Evolutionary conservation across 2,329 filamentous ascomycete genomes (phyloP).

Genomic region (Penicillium expansum): DNA sequence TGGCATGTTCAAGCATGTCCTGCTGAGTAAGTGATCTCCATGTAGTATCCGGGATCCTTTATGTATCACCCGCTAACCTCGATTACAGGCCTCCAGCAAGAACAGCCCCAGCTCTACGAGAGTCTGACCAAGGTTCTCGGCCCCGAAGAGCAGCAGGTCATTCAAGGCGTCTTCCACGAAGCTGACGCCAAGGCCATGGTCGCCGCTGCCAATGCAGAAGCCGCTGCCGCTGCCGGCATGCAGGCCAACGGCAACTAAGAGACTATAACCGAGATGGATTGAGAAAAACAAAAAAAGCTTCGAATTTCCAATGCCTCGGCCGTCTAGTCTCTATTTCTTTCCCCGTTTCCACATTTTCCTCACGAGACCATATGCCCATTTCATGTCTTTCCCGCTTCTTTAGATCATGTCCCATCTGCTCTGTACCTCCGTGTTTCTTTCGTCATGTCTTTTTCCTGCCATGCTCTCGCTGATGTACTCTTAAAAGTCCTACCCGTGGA

Average conservation of each 20-base stretch:
- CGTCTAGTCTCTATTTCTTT: constrained; percentile 13
- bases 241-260: constrained; percentile 38
- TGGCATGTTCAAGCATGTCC: constrained; percentile 75
- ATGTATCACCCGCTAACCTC: constrained; percentile 29
- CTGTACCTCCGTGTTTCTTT: constrained; percentile 10
- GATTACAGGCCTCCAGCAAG: constrained; percentile 73
- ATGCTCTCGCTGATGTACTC: constrained; percentile 26
- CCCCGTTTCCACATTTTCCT: constrained; percentile 13
- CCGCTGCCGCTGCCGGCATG: constrained; percentile 35
- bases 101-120: constrained; percentile 85
- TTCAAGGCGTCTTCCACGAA: constrained; percentile 74
- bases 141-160: constrained; percentile 74
- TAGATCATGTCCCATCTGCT: constrained; percentile 28
- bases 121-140: constrained; percentile 75
- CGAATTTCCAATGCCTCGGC: constrained; percentile 3
- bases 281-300: constrained; percentile 5
- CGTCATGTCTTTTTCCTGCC: constrained; percentile 13
- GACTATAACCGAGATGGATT: constrained; percentile 12
- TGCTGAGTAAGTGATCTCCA: constrained; percentile 66
- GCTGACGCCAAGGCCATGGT: constrained; percentile 56
- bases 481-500: constrained; percentile 21
- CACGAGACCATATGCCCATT: constrained; percentile 31
- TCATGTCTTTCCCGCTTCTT: constrained; percentile 25
- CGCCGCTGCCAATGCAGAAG: constrained; percentile 39
- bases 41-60: neutral